Evolutionary conservation across 2,329 filamentous ascomycete species (phyloP).

Genomic region (Fusarium beomiforme): DNA sequence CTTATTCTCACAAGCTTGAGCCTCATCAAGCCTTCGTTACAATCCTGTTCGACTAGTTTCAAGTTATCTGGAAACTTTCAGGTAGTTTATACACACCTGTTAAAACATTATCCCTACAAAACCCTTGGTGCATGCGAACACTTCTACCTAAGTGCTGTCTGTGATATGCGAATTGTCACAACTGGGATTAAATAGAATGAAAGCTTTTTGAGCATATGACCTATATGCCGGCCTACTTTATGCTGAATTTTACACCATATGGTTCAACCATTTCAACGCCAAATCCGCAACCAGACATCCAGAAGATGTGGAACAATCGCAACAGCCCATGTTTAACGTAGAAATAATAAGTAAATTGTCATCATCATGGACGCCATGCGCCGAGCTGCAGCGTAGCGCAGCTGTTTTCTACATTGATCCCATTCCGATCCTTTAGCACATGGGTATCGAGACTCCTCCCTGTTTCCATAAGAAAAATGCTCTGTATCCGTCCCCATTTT

Average conservation of each 20-base stretch:
- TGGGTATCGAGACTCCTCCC: conserved; percentile 41
- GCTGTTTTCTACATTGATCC: conserved; percentile 36
- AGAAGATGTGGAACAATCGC: not conserved
- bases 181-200: not conserved
- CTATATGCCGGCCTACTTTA: not conserved
- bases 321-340: not conserved
- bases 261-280: conserved; percentile 26
- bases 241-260: not conserved
- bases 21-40: not conserved
- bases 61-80: not conserved
- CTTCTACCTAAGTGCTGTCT: not conserved
- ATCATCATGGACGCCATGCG: conserved; percentile 39
- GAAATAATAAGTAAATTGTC: conserved; percentile 23
- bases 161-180: not conserved
- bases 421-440: conserved; percentile 35
- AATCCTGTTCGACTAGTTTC: too few relatives aligned
- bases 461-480: conserved; percentile 37
- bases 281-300: not conserved
- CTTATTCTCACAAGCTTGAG: not conserved
- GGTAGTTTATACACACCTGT: not conserved
- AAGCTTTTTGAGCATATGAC: not conserved
- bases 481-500: conserved; percentile 8
- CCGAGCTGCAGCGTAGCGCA: conserved; percentile 26
- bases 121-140: too few relatives aligned
- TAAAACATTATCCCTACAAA: fast-evolving